Evolutionary conservation across 495 filamentous ascomycete species (phyloP).

Genomic region (Hyaloscypha hepaticicola): DNA sequence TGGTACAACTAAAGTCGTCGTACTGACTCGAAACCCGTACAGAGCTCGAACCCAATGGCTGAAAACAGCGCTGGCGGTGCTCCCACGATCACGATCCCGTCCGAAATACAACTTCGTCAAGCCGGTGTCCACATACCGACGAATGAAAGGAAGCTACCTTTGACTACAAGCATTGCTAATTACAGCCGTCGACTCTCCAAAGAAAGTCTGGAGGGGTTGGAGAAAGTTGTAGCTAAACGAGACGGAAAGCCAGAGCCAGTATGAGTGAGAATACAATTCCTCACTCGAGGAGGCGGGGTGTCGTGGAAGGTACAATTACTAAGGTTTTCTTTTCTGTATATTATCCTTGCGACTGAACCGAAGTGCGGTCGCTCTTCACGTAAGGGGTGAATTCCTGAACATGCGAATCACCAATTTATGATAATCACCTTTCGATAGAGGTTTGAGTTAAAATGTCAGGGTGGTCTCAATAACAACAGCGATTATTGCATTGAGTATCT

Average conservation of each 20-base stretch:
- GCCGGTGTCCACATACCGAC: background rate
- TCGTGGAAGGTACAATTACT: too few species aligned
- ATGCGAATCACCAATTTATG: background rate
- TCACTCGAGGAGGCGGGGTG: background rate
- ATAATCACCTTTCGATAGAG: background rate
- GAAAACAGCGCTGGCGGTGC: background rate
- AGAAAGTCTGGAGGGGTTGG: background rate
- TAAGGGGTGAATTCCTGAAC: too few species aligned
- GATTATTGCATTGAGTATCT: slow-evolving; percentile 20
- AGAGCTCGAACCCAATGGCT: background rate
- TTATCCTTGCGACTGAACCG: too few species aligned
- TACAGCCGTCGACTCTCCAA: background rate
- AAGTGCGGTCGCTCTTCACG: too few species aligned
- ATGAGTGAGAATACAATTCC: background rate
- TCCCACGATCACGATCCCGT: background rate
- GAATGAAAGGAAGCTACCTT: background rate
- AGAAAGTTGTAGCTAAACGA: background rate
- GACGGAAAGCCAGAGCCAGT: background rate
- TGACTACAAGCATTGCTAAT: background rate
- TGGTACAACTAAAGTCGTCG: too few species aligned
- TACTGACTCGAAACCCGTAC: too few species aligned
- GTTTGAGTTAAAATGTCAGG: too few species aligned
- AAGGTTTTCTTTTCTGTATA: too few species aligned
- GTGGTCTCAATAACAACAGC: slow-evolving; percentile 2
- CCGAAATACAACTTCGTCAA: background rate